phyloP scores from a whole-genome alignment of 805 yeast genomes.

The Kodamaea hsintzibuensis region DNA sequence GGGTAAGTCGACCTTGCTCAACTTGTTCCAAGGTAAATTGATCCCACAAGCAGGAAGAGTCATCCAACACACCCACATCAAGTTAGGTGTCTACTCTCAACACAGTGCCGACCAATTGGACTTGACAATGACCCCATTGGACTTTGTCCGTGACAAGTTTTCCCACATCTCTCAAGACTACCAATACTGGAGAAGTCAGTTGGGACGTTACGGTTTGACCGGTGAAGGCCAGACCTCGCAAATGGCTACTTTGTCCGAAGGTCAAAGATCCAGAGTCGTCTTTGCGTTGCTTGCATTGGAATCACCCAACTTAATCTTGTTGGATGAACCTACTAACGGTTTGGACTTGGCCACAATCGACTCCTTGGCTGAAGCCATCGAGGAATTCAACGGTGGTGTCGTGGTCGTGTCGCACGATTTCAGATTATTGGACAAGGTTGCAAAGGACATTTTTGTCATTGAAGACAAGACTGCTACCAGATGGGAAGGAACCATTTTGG shows the following conservation, averaged over 20 bases:
- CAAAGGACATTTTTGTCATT: constrained; percentile 95
- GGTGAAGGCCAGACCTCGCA: constrained; percentile 99
- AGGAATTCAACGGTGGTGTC: constrained; percentile 95
- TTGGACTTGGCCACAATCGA: constrained; percentile 97
- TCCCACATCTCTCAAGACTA: constrained; percentile 89
- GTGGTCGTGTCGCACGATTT: constrained; percentile 98
- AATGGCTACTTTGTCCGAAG: constrained; percentile 98
- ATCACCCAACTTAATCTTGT: constrained; percentile 87
- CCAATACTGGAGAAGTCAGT: constrained; percentile 98
- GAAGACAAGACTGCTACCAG: constrained; percentile 93
- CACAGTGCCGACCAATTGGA: constrained; percentile 98
- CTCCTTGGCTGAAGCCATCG: constrained; percentile 95
- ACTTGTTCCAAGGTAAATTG: constrained; percentile 94
- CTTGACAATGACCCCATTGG: constrained; percentile 90
- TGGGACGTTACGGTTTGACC: constrained; percentile 97
- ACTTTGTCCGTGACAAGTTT: constrained; percentile 95
- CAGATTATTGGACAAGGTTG: constrained; percentile 95
- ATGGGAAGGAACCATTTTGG: constrained; percentile 92
- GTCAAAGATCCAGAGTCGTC: constrained; percentile 98
- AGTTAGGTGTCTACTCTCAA: constrained; percentile 98
- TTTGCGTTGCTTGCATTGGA: constrained; percentile 95
- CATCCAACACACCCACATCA: constrained; percentile 94
- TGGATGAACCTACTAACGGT: constrained; percentile 99
- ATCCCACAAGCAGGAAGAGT: constrained; percentile 92
- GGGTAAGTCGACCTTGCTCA: constrained; percentile 94